phyloP scores from a whole-genome alignment of 2,329 filamentous ascomycete genomes.

The Fusarium domesticum region DNA sequence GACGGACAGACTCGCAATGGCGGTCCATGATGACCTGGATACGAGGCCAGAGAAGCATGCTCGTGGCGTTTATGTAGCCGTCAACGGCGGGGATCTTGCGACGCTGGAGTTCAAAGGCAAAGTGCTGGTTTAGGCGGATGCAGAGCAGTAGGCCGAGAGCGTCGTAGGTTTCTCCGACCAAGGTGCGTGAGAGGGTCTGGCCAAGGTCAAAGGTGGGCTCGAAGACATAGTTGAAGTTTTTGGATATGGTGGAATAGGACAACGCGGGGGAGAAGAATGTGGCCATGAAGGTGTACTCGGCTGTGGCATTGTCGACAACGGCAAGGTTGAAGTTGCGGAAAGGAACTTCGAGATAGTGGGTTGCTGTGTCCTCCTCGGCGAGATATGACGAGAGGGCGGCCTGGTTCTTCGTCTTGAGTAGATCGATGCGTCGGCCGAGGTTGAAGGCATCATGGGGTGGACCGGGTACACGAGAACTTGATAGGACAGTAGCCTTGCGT shows the following conservation, averaged over 20 bases:
- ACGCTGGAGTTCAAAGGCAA: constrained; percentile 90
- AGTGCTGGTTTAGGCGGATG: constrained; percentile 88
- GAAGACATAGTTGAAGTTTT: constrained; percentile 84
- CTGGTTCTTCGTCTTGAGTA: constrained; percentile 70
- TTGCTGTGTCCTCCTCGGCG: constrained; percentile 82
- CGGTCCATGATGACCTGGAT: constrained; percentile 92
- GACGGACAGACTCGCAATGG: constrained; percentile 83
- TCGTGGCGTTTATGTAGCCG: constrained; percentile 88
- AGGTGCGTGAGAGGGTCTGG: constrained; percentile 68
- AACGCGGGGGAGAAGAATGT: constrained; percentile 81
- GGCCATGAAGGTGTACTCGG: constrained; percentile 91
- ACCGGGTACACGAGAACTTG: constrained; percentile 44
- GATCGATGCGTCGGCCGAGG: constrained; percentile 79
- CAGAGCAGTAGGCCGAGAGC: constrained; percentile 85
- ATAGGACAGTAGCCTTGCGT: constrained; percentile 60
- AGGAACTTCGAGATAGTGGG: constrained; percentile 83
- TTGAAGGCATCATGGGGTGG: constrained; percentile 83
- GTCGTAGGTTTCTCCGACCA: constrained; percentile 76
- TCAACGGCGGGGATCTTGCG: constrained; percentile 87
- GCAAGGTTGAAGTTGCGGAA: constrained; percentile 96
- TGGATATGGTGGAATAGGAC: constrained; percentile 72
- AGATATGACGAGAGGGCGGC: constrained; percentile 81
- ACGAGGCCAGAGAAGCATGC: constrained; percentile 94
- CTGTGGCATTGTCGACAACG: constrained; percentile 86
- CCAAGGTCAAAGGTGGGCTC: constrained; percentile 86